Evolutionary conservation across 768 basidiomycete genomes (phyloP).

Genomic region (Trametes gibbosa): DNA sequence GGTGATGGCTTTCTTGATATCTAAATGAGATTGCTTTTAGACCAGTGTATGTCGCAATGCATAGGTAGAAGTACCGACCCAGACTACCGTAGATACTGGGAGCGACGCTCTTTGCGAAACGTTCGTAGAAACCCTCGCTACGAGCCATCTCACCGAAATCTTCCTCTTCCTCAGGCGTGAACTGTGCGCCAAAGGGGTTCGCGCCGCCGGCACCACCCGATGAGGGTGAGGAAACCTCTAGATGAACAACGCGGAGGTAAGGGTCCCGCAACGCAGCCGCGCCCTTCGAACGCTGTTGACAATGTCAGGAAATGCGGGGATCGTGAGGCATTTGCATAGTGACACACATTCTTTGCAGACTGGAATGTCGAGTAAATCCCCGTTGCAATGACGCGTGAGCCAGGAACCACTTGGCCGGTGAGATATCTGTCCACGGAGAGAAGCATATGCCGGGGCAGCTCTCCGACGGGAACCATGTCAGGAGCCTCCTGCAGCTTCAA

Average conservation of each 20-base stretch:
- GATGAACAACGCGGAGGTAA: constrained; percentile 89
- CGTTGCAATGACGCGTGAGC: constrained; percentile 91
- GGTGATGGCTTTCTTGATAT: constrained; percentile 97
- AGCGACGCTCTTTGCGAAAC: constrained; percentile 90
- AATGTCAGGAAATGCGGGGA: neutral
- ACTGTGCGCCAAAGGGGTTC: constrained; percentile 85
- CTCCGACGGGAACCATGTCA: constrained; percentile 99
- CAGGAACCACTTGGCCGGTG: constrained; percentile 91
- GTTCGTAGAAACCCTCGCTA: constrained; percentile 87
- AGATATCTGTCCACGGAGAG: constrained; percentile 88
- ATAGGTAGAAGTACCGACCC: constrained; percentile 46
- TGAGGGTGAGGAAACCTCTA: constrained; percentile 84
- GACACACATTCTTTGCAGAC: constrained; percentile 74
- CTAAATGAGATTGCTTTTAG: constrained; percentile 39
- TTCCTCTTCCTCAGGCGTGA: constrained; percentile 95
- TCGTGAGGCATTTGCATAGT: neutral
- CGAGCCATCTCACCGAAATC: constrained; percentile 91
- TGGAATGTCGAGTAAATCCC: constrained; percentile 98
- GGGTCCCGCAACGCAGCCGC: constrained; percentile 89
- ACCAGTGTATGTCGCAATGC: neutral
- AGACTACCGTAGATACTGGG: constrained; percentile 96
- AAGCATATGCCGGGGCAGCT: constrained; percentile 92
- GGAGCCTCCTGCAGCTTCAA: constrained; percentile 98
- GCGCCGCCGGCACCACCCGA: constrained; percentile 63
- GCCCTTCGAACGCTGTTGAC: constrained; percentile 67